These are phyloP conservation scores for Arctium minus DNA, from an alignment of 129 eudicot species.

Conservation along the genomic window DNA sequence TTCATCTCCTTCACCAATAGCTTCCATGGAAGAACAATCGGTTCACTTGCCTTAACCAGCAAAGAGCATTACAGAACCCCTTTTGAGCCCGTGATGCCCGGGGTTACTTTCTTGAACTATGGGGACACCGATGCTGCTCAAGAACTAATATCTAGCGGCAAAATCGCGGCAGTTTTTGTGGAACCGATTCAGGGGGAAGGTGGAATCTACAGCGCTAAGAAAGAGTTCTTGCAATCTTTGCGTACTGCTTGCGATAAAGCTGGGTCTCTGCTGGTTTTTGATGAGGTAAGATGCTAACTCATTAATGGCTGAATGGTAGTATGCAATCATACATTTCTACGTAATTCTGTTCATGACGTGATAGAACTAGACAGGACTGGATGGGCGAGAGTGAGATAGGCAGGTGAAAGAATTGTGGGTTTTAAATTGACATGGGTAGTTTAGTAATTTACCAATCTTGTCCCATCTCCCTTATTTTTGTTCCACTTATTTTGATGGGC, in stretches of 20 bases:
- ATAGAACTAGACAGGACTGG: neutral
- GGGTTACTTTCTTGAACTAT: conserved; percentile 72
- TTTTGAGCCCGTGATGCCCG: conserved; percentile 90
- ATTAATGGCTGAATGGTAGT: neutral
- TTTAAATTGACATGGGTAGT: neutral
- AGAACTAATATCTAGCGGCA: conserved; percentile 59
- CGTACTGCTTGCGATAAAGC: conserved; percentile 70
- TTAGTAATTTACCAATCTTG: neutral
- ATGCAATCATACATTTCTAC: neutral
- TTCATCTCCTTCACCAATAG: conserved; percentile 73
- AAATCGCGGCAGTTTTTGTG: conserved; percentile 82
- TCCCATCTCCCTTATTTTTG: neutral
- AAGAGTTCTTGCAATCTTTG: conserved; percentile 67
- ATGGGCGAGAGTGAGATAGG: neutral
- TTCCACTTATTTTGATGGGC: neutral
- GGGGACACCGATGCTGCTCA: conserved; percentile 58
- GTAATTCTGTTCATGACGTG: neutral
- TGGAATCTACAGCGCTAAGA: conserved; percentile 76
- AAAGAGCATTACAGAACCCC: conserved; percentile 87
- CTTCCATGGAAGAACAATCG: conserved; percentile 94
- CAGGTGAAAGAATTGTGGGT: neutral
- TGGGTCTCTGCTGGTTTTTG: conserved; percentile 72
- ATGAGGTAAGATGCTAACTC: conserved; percentile 47
- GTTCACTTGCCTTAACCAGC: conserved; percentile 89
- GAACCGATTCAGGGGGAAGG: conserved; percentile 96